These are phyloP conservation scores for Fusarium neocosmosporiellum DNA, from an alignment of 2,329 filamentous ascomycete genomes.

Conservation along the genomic window DNA sequence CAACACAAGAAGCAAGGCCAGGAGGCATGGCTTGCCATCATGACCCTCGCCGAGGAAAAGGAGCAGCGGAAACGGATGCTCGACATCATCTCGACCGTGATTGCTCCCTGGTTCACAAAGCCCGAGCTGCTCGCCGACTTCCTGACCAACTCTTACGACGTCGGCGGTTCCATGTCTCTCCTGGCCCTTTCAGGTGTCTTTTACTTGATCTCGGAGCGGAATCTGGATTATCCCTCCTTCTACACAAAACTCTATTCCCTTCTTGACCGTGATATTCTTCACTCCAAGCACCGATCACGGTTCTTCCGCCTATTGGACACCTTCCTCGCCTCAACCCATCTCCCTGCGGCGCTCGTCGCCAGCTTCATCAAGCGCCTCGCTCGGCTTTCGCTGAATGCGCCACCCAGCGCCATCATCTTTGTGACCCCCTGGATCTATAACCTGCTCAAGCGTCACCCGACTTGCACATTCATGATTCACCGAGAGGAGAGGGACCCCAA, in stretches of 20 bases:
- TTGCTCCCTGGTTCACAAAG: constrained; percentile 90
- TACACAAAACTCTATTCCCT: constrained; percentile 95
- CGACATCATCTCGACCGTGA: constrained; percentile 77
- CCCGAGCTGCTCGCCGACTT: constrained; percentile 96
- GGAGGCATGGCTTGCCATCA: constrained; percentile 85
- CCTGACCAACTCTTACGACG: constrained; percentile 91
- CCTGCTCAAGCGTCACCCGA: constrained; percentile 87
- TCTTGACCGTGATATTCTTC: constrained; percentile 84
- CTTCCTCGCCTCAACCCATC: constrained; percentile 90
- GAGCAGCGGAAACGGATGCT: constrained; percentile 85
- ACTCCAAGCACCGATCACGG: constrained; percentile 92
- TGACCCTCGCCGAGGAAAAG: constrained; percentile 74
- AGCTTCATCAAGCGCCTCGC: constrained; percentile 97
- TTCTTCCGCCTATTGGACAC: constrained; percentile 94
- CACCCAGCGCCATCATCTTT: constrained; percentile 88
- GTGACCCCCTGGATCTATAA: constrained; percentile 97
- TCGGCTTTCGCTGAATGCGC: constrained; percentile 85
- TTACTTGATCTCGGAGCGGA: constrained; percentile 92
- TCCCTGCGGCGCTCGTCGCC: constrained; percentile 89
- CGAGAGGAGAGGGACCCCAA: constrained; percentile 72
- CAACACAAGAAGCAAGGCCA: constrained; percentile 85
- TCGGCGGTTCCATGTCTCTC: constrained; percentile 86
- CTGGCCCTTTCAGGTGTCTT: constrained; percentile 93
- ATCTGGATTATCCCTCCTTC: constrained; percentile 95
- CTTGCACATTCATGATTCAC: constrained; percentile 96